Evolutionary conservation across 805 yeast genomes (phyloP).

Genomic region (Sugiyamaella smithiae): DNA sequence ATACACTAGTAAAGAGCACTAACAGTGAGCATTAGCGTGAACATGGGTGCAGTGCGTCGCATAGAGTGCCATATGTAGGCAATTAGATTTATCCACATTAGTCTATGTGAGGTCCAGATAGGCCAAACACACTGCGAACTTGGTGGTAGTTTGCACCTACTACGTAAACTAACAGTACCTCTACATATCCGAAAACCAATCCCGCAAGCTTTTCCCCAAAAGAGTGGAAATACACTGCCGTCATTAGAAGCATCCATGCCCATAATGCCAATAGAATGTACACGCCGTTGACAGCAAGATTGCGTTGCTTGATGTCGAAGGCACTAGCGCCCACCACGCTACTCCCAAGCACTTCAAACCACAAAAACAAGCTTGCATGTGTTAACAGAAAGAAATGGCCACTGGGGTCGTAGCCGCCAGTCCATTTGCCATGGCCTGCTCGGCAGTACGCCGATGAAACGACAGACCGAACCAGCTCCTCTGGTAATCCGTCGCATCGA

Average conservation of each 20-base stretch:
- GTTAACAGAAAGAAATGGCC: constrained; percentile 86
- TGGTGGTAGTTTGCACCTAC: neutral
- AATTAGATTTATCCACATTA: no score
- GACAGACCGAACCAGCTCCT: constrained; percentile 7
- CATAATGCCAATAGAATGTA: constrained; percentile 49
- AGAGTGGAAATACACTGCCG: constrained; percentile 83
- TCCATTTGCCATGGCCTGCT: constrained; percentile 61
- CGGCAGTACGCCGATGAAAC: constrained; percentile 47
- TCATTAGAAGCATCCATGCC: constrained; percentile 86
- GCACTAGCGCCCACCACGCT: constrained; percentile 32
- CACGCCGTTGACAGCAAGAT: neutral
- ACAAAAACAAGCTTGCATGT: constrained; percentile 60
- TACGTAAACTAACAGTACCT: constrained; percentile 47
- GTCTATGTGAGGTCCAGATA: no score
- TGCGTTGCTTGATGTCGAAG: constrained; percentile 1
- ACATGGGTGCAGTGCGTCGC: no score
- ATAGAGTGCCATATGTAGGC: no score
- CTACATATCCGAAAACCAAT: constrained; percentile 55
- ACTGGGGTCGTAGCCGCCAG: constrained; percentile 92
- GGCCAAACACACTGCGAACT: neutral
- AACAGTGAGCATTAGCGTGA: no score
- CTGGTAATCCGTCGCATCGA: constrained; percentile 43
- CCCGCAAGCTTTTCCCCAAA: constrained; percentile 73
- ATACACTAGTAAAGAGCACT: no score
- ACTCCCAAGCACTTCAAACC: constrained; percentile 54